A percentile compares a stretch with the other conserved stretches of the same genome.
phyloP scores from a whole-genome alignment of 768 basidiomycete genomes.

The Hebeloma cylindrosporum region DNA sequence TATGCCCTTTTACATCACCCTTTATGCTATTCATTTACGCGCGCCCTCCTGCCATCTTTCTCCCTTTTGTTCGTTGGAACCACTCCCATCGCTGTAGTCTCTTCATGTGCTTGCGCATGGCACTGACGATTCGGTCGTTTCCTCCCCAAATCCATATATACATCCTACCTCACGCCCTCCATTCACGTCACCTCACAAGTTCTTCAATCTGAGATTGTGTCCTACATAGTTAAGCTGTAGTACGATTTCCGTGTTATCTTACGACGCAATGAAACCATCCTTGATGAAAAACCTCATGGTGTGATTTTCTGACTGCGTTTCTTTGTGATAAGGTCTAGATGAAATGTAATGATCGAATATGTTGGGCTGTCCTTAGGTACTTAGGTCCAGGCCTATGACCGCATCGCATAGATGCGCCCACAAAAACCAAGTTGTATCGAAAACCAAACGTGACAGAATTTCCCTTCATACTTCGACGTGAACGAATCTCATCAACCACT shows the following conservation, averaged over 20 bases:
- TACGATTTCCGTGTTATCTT: slow-evolving; percentile 45
- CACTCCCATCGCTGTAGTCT: slow-evolving; percentile 3
- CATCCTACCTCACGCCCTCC: slow-evolving; percentile 19
- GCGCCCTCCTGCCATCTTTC: slow-evolving; percentile 5
- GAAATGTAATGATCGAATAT: too few species aligned
- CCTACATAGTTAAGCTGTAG: slow-evolving; percentile 42
- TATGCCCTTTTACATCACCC: slow-evolving; percentile 5
- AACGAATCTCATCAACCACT: slow-evolving; percentile 1
- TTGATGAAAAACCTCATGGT: too few species aligned
- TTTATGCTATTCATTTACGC: slow-evolving; percentile 9
- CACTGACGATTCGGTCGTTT: slow-evolving; percentile 7
- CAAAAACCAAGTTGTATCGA: too few species aligned
- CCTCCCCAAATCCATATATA: slow-evolving; percentile 19
- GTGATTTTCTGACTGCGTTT: too few species aligned
- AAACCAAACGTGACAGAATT: too few species aligned
- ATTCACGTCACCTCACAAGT: slow-evolving; percentile 18
- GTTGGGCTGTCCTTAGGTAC: too few species aligned
- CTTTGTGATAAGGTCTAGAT: too few species aligned
- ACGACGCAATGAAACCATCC: slow-evolving; percentile 39
- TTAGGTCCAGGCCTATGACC: too few species aligned
- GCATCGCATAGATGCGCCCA: too few species aligned
- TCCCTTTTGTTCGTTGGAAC: slow-evolving; percentile 7
- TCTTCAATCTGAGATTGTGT: slow-evolving; percentile 31
- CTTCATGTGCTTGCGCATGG: slow-evolving; percentile 20
- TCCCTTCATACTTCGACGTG: too few species aligned